A percentile compares a stretch with the other conserved stretches of the same genome.
Conservation (phyloP, 192 early-diverging fungal genomes). For the Podila minutissima region DNA sequence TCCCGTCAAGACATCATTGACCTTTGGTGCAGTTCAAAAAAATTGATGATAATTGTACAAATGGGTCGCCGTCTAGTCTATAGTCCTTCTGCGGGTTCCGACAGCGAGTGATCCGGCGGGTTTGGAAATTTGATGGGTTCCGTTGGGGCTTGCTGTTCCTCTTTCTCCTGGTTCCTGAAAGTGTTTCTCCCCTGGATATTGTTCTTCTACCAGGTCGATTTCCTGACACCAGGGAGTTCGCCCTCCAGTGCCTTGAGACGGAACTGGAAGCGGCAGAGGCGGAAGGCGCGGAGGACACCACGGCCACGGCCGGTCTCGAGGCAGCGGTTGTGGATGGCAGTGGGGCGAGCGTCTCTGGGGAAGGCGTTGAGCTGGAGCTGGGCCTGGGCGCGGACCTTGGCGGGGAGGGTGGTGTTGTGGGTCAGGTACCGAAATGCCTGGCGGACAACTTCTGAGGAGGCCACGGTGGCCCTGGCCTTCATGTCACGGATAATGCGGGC, state of each 20-base stretch:
- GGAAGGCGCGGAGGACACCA: constrained; percentile 80
- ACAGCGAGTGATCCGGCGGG: too few relatives aligned
- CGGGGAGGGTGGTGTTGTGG: constrained; percentile 78
- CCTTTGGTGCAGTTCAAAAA: too few relatives aligned
- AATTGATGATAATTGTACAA: too few relatives aligned
- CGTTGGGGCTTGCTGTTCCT: neutral
- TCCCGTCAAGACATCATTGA: too few relatives aligned
- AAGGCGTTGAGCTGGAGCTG: constrained; percentile 76
- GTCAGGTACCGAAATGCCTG: constrained; percentile 81
- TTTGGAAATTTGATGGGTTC: too few relatives aligned
- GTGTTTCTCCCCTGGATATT: neutral
- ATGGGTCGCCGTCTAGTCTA: too few relatives aligned
- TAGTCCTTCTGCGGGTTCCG: too few relatives aligned
- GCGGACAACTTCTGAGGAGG: constrained; percentile 73
- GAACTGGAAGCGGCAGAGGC: constrained; percentile 83
- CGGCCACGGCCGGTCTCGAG: constrained; percentile 79
- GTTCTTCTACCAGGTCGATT: constrained; percentile 77
- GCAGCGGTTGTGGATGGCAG: constrained; percentile 78
- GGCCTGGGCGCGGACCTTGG: constrained; percentile 80
- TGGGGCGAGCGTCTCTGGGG: constrained; percentile 69
- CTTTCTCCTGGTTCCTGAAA: neutral
- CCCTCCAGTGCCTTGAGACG: constrained; percentile 81
- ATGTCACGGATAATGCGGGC: constrained; percentile 74
- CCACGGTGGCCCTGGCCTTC: constrained; percentile 72
- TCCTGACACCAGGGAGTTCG: constrained; percentile 83